These are phyloP conservation scores for Scedosporium apiospermum DNA, from an alignment of 2,329 filamentous ascomycete genomes.

Conservation along the genomic window DNA sequence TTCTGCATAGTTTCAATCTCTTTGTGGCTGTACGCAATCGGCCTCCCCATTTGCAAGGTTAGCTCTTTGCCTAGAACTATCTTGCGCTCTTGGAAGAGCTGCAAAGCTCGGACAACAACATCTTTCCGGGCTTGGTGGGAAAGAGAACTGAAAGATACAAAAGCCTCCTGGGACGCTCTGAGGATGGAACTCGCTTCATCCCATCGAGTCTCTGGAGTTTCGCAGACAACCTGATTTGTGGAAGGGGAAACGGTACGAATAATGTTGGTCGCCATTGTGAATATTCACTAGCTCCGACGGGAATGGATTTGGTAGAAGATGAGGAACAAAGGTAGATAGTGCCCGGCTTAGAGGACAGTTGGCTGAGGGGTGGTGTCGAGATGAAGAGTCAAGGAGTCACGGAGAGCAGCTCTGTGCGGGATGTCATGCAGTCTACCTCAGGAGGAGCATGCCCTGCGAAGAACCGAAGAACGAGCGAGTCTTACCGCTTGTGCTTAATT, in stretches of 20 bases:
- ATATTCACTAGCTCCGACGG: not conserved
- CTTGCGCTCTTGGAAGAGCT: conserved; percentile 58
- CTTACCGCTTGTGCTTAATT: no score
- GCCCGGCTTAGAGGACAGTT: no score
- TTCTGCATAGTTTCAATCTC: conserved; percentile 81
- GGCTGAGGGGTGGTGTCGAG: no score
- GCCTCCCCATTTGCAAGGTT: conserved; percentile 90
- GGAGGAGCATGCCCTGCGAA: no score
- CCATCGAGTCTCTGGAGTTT: conserved; percentile 48
- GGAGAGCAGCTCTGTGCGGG: no score
- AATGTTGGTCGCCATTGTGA: conserved; percentile 4
- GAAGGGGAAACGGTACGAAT: conserved; percentile 55
- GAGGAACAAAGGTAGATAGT: not conserved
- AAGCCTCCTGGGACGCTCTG: conserved; percentile 46
- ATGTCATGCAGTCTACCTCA: no score
- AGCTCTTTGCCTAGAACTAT: conserved; percentile 77
- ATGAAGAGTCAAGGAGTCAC: no score
- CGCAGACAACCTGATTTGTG: conserved; percentile 56
- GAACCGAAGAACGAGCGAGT: no score
- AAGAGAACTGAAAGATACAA: conserved; percentile 47
- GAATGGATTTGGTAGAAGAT: not conserved
- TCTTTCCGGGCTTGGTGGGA: conserved; percentile 49
- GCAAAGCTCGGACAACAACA: conserved; percentile 52
- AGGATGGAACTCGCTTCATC: conserved; percentile 47
- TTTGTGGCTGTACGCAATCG: conserved; percentile 75